Base-by-base conservation (phyloP, 192 early-diverging fungal genomes). In the Linnemannia zychae region DNA sequence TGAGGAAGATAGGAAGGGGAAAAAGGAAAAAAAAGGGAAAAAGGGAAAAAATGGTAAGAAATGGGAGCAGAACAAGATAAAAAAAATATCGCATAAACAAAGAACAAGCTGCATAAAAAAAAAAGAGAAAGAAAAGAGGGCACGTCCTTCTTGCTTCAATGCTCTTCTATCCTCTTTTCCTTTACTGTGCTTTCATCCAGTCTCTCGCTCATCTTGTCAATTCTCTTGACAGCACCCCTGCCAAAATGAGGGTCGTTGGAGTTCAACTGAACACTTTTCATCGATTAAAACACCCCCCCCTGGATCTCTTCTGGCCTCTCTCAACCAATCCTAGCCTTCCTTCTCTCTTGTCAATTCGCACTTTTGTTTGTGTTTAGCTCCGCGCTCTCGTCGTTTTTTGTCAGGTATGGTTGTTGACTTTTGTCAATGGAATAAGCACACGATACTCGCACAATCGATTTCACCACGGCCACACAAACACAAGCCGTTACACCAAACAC, bases 21-120 rank as follows among this genome's bases (percentile, higher is more conserved):
- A 57, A 28, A 78, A 69, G 57, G 71, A 63, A 22, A 16, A 40
- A 57, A 65, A 72, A 31, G 17, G 48, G n/a, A 68, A 53, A 69
- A 68, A 34, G 13, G 53, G 74, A 44, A 66, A 82, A 71, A 80
- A 60, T 17, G 68, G 44, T 28, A 79, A 79, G 60, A 72, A 48
- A 38, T 34, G 31, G 22, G 9, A n/a, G n/a, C n/a, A 31, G 36
- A 71, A 71, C 38, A 79, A 79, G 53, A 47, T 3, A 15, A n/a
- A 72, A 38, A 49, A 46, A n/a, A 7, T 31, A 22, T 15, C 15
- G 24, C 71, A 57, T 24, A 24, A 78, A 71, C 2, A 65, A 69
- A 36, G 53, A 74, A 36, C 44, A 57, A 63, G 9, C 9, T 3
- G 40, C 40, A 44, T 44, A 44, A 44, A 44, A 44, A 44, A 44